A percentile compares a stretch with the other conserved stretches of the same genome.
Conservation (phyloP, 169 alveolate species). For the Cryptosporidium parvum region DNA sequence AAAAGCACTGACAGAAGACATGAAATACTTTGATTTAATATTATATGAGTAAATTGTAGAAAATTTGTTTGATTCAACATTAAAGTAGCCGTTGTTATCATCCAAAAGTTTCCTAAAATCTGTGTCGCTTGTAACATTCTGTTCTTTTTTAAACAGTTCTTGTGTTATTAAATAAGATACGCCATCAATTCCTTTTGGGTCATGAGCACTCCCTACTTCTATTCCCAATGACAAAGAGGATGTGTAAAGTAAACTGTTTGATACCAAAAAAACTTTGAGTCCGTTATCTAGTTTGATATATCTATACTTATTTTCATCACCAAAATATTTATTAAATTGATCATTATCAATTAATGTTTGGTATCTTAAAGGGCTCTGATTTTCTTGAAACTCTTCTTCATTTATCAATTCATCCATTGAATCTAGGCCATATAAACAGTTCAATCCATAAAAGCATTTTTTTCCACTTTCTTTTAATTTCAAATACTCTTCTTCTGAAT, state of each 20-base stretch:
- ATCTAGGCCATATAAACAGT: constrained; percentile 23
- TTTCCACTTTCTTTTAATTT: constrained; percentile 37
- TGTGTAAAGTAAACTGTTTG: constrained; percentile 33
- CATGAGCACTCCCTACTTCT: constrained; percentile 17
- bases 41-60: constrained; percentile 41
- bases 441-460: constrained; percentile 32
- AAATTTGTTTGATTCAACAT: constrained; percentile 12
- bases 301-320: constrained; percentile 36
- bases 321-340: constrained; percentile 3
- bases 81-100: constrained; percentile 45
- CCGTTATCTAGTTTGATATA: constrained; percentile 26
- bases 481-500: constrained; percentile 18
- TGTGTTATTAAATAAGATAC: constrained; percentile 38
- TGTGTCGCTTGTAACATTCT: not conserved
- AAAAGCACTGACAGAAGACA: constrained; percentile 8
- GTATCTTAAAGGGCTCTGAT: not conserved
- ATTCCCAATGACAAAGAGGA: constrained; percentile 51
- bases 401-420: not conserved
- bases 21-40: constrained; percentile 29
- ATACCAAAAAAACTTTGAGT: constrained; percentile 21
- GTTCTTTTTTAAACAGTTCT: constrained; percentile 10
- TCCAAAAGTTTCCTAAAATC: constrained; percentile 34
- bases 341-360: constrained; percentile 10
- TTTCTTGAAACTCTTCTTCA: not conserved
- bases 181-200: constrained; percentile 27